These are phyloP conservation scores for Phalaenopsis hybrid DNA, from an alignment of 116 monocot genomes.

Conservation along the genomic window DNA sequence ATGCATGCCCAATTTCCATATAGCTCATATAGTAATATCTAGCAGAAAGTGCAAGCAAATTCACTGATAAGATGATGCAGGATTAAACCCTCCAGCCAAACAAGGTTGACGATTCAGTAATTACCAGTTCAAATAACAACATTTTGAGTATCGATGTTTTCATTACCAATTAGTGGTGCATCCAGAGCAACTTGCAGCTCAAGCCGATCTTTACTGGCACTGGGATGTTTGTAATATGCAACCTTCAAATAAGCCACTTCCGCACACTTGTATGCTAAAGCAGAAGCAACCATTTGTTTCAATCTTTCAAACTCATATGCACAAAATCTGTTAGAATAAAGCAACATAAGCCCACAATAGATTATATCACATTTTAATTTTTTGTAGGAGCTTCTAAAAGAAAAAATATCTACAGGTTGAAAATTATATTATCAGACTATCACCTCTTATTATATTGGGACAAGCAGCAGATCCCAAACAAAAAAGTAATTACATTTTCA, in stretches of 20 bases:
- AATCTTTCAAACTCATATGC: slow-evolving; percentile 71
- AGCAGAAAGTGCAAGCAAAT: background rate
- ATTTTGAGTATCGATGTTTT: background rate
- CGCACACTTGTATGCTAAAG: slow-evolving; percentile 91
- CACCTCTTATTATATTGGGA: background rate
- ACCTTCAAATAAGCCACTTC: slow-evolving; percentile 96
- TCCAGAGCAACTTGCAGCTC: slow-evolving; percentile 56
- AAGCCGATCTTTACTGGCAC: slow-evolving; percentile 62
- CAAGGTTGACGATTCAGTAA: background rate
- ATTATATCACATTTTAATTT: slow-evolving; percentile 11
- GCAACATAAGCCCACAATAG: slow-evolving; percentile 1
- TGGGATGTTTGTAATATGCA: slow-evolving; percentile 60
- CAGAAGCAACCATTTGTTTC: slow-evolving; percentile 81
- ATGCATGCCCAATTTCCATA: background rate
- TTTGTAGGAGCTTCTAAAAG: background rate
- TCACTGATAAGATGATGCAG: background rate
- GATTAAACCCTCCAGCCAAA: background rate
- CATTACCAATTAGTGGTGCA: slow-evolving; percentile 44
- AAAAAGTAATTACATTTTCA: background rate
- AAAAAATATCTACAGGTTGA: background rate
- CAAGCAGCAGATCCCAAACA: background rate
- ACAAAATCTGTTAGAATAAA: slow-evolving; percentile 53
- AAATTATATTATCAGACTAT: background rate
- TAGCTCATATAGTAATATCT: background rate
- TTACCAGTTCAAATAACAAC: background rate